Evolutionary conservation across 805 yeast genomes (phyloP).

Genomic region (Hanseniaspora pseudoguilliermondii): DNA sequence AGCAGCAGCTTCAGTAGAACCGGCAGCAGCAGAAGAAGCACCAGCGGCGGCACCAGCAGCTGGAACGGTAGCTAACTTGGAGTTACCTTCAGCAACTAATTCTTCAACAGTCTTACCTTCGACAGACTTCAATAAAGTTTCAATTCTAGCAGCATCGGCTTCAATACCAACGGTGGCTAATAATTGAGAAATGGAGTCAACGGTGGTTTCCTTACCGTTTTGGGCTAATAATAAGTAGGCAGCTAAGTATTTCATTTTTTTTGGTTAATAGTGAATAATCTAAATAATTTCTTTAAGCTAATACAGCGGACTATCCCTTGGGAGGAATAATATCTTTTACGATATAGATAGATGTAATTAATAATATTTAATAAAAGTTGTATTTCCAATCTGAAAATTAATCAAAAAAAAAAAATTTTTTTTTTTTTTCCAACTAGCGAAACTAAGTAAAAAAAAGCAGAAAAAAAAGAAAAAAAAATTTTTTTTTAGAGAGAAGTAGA

Average conservation of each 20-base stretch:
- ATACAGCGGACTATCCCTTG: conserved; percentile 30
- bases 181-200: conserved; percentile 59
- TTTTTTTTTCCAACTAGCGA: neutral
- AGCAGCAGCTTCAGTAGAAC: conserved; percentile 42
- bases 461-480: neutral
- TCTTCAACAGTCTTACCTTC: conserved; percentile 64
- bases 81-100: conserved; percentile 67
- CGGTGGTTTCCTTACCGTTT: conserved; percentile 72
- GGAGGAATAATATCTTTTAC: neutral
- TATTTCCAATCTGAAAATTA: too few species aligned
- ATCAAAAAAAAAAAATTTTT: neutral
- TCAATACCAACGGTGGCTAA: conserved; percentile 69
- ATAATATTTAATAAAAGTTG: too few species aligned
- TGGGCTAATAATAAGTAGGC: conserved; percentile 81
- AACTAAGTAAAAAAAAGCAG: too few species aligned
- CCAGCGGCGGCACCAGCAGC: conserved; percentile 68
- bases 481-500: neutral
- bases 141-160: conserved; percentile 64
- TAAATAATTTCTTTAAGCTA: conserved; percentile 24
- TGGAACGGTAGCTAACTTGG: conserved; percentile 72
- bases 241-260: conserved; percentile 74
- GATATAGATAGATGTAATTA: neutral
- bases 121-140: conserved; percentile 57
- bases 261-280: conserved; percentile 15
- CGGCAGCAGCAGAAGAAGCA: conserved; percentile 44